A percentile compares a stretch with the other conserved stretches of the same genome.
Evolutionary conservation across 345 rosid genomes (phyloP).

Genomic region (Melaleuca alternifolia): DNA sequence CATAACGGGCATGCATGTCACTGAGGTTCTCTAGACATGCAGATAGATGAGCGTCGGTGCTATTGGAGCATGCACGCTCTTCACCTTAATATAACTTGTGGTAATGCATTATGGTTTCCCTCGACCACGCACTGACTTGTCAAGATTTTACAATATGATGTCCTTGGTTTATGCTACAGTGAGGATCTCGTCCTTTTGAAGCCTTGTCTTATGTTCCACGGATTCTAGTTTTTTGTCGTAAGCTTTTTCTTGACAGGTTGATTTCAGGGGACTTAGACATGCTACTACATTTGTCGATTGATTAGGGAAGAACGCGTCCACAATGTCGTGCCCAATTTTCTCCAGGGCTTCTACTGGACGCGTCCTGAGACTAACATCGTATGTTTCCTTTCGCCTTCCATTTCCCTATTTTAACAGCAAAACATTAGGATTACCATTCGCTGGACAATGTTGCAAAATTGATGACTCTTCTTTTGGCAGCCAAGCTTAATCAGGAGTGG

Average conservation of each 20-base stretch:
- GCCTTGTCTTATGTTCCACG: background rate
- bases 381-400: background rate
- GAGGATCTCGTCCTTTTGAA: background rate
- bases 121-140: background rate
- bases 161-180: background rate
- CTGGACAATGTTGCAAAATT: background rate
- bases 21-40: too few relatives aligned
- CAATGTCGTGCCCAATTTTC: slow-evolving; percentile 50
- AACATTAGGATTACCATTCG: background rate
- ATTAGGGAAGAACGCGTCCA: slow-evolving; percentile 74
- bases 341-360: slow-evolving; percentile 73
- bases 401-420: background rate
- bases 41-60: too few relatives aligned
- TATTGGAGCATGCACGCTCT: too few relatives aligned
- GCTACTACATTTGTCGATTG: slow-evolving; percentile 40
- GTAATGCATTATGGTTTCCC: slow-evolving; percentile 10
- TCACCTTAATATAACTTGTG: too few relatives aligned
- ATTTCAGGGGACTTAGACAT: slow-evolving; percentile 38
- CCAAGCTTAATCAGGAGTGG: slow-evolving; percentile 31
- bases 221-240: background rate
- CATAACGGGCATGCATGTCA: too few relatives aligned
- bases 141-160: background rate
- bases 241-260: slow-evolving; percentile 5
- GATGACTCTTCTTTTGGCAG: slow-evolving; percentile 10
- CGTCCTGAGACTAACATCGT: slow-evolving; percentile 57